These are phyloP conservation scores for Sporothrix protearum DNA, from an alignment of 2,329 filamentous ascomycete species.

Conservation along the genomic window DNA sequence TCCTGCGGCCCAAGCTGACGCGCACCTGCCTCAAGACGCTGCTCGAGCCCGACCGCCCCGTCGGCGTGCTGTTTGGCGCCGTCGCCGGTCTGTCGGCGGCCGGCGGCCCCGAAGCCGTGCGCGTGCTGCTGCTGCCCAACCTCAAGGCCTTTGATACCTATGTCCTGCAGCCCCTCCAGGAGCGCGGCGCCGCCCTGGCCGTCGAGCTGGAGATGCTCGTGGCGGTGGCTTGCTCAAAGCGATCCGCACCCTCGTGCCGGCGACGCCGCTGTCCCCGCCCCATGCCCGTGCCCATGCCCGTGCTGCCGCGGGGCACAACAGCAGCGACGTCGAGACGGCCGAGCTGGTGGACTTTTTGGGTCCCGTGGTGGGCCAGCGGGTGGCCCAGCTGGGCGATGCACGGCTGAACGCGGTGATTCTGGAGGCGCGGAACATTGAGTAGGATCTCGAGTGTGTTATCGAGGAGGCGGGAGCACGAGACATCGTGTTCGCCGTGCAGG, in stretches of 20 bases:
- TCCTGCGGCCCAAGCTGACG: constrained; percentile 81
- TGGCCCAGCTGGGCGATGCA: constrained; percentile 46
- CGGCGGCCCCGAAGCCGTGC: constrained; percentile 61
- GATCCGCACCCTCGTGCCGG: constrained; percentile 41
- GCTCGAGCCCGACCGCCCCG: constrained; percentile 77
- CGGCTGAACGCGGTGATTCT: constrained; percentile 50
- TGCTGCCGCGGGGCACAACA: neutral
- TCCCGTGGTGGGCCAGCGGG: constrained; percentile 49
- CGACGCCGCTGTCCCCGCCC: constrained; percentile 30
- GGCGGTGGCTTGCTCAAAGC: constrained; percentile 53
- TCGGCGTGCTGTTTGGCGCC: constrained; percentile 84
- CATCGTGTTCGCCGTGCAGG: too few relatives aligned
- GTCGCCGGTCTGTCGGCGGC: constrained; percentile 75
- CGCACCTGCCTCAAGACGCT: constrained; percentile 92
- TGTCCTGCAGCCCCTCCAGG: constrained; percentile 54
- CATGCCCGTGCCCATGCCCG: constrained; percentile 29
- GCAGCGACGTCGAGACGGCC: constrained; percentile 39
- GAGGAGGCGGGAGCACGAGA: too few relatives aligned
- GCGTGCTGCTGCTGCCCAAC: constrained; percentile 54
- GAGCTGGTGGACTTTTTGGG: constrained; percentile 55
- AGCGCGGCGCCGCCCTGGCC: constrained; percentile 40
- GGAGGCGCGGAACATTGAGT: constrained; percentile 54
- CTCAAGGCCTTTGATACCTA: constrained; percentile 52
- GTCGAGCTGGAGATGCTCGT: constrained; percentile 56
- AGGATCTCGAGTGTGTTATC: too few relatives aligned